A percentile compares a stretch with the other conserved stretches of the same genome.
These are phyloP conservation scores for Cyanodermella asteris DNA, from an alignment of 2,329 filamentous ascomycete genomes.

Conservation along the genomic window DNA sequence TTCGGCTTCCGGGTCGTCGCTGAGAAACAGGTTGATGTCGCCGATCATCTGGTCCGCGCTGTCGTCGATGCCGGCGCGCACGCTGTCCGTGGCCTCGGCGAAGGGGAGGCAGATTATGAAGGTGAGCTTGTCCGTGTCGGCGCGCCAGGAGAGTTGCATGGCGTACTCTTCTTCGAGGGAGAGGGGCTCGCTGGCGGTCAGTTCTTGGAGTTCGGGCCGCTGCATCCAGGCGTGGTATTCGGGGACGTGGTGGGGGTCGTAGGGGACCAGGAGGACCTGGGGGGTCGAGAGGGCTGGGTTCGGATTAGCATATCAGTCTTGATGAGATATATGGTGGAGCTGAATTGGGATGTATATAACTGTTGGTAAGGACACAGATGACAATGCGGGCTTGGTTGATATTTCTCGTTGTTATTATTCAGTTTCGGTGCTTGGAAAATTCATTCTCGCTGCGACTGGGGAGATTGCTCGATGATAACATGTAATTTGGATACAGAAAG, in stretches of 20 bases:
- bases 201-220: conserved; percentile 47
- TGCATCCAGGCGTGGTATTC: conserved; percentile 87
- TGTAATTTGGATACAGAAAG: too few relatives aligned
- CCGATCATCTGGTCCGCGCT: conserved; percentile 39
- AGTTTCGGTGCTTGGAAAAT: too few relatives aligned
- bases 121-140: conserved; percentile 66
- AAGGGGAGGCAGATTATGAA: conserved; percentile 56
- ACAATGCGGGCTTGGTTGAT: too few relatives aligned
- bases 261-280: conserved; percentile 57
- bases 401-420: too few relatives aligned
- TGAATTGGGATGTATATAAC: too few relatives aligned
- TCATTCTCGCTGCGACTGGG: too few relatives aligned
- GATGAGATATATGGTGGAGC: too few relatives aligned
- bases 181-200: conserved; percentile 73
- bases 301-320: too few relatives aligned
- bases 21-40: conserved; percentile 66
- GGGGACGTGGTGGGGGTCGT: conserved; percentile 58
- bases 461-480: too few relatives aligned
- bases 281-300: conserved; percentile 42
- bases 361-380: too few relatives aligned
- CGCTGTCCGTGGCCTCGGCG: conserved; percentile 3
- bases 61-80: conserved; percentile 29
- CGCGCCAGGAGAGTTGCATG: conserved; percentile 78
- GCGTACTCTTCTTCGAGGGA: conserved; percentile 62
- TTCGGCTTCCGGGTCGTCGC: conserved; percentile 31